Evolutionary conservation across 306 rosid genomes (phyloP).

Genomic region (Pachyrhizus erosus): DNA sequence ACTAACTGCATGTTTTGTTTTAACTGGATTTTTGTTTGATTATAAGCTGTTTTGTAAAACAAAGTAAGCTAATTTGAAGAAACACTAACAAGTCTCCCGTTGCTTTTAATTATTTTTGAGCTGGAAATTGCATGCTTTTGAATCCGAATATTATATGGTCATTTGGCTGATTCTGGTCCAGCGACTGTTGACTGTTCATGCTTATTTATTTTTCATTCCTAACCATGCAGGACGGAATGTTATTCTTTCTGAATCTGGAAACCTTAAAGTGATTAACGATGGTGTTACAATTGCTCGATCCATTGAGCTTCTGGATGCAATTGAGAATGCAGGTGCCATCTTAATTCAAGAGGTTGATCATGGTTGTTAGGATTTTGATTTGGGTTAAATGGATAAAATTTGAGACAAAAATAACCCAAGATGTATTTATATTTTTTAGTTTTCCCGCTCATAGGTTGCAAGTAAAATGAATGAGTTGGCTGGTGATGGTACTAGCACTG

Average conservation of each 20-base stretch:
- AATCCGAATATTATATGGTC: background rate
- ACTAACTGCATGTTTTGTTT: background rate
- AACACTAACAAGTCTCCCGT: background rate
- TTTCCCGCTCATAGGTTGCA: slow-evolving; percentile 77
- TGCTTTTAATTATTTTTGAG: background rate
- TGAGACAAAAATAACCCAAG: slow-evolving; percentile 15
- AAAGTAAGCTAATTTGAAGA: background rate
- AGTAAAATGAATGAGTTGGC: slow-evolving; percentile 90
- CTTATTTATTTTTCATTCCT: slow-evolving; percentile 38
- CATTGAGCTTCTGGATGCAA: slow-evolving; percentile 84
- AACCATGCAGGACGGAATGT: slow-evolving; percentile 86
- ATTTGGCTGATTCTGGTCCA: slow-evolving; percentile 1
- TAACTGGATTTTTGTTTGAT: background rate
- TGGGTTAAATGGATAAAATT: slow-evolving; percentile 34
- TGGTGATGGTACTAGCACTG: slow-evolving; percentile 98
- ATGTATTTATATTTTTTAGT: slow-evolving; percentile 36
- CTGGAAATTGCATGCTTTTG: background rate
- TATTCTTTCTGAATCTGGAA: slow-evolving; percentile 78
- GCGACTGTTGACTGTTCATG: slow-evolving; percentile 20
- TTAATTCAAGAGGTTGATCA: slow-evolving; percentile 96
- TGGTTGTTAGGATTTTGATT: slow-evolving; percentile 55
- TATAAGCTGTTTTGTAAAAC: slow-evolving; percentile 5
- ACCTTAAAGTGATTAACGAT: slow-evolving; percentile 79
- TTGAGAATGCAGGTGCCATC: slow-evolving; percentile 95
- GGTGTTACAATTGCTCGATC: slow-evolving; percentile 94